Percentiles rank a stretch among this genome's conserved stretches.
Conservation (phyloP, 371 early-diverging fungal species). For the Lichtheimia corymbifera region DNA sequence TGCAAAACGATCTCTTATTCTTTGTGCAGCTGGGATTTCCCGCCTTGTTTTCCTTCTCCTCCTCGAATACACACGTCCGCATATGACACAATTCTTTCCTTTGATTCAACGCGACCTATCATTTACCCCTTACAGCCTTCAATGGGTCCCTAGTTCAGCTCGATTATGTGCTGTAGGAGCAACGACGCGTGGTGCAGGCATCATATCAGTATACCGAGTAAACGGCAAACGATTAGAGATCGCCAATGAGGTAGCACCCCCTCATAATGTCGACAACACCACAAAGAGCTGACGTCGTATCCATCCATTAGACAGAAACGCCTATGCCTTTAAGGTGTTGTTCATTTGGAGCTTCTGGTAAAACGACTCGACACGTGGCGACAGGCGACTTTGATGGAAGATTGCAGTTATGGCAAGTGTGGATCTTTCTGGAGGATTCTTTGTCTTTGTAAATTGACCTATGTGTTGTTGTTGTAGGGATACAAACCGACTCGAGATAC, state of each 20-base stretch:
- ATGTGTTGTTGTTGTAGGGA: conserved; percentile 55
- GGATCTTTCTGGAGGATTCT: neutral
- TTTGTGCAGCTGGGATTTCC: too few species aligned
- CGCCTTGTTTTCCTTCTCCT: too few species aligned
- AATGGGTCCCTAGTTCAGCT: conserved; percentile 77
- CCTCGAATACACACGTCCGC: too few species aligned
- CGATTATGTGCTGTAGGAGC: conserved; percentile 73
- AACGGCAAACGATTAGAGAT: conserved; percentile 48
- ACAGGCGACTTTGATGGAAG: conserved; percentile 80
- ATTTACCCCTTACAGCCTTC: conserved; percentile 43
- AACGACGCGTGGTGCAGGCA: conserved; percentile 66
- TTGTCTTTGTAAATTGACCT: neutral
- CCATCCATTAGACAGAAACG: conserved; percentile 44
- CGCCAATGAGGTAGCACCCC: conserved; percentile 42
- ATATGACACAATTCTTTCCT: conserved; percentile 4
- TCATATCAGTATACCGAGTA: conserved; percentile 61
- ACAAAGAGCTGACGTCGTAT: neutral
- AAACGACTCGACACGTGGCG: conserved; percentile 60
- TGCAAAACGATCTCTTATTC: too few species aligned
- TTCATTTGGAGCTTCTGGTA: conserved; percentile 63
- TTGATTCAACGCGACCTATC: conserved; percentile 30
- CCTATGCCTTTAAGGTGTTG: conserved; percentile 65
- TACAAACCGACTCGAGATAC: conserved; percentile 63
- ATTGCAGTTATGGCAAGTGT: conserved; percentile 58
- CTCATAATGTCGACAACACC: too few species aligned